Evolutionary conservation across 176 grass and related monocot genomes (phyloP).

Genomic region (Chloris gayana): DNA sequence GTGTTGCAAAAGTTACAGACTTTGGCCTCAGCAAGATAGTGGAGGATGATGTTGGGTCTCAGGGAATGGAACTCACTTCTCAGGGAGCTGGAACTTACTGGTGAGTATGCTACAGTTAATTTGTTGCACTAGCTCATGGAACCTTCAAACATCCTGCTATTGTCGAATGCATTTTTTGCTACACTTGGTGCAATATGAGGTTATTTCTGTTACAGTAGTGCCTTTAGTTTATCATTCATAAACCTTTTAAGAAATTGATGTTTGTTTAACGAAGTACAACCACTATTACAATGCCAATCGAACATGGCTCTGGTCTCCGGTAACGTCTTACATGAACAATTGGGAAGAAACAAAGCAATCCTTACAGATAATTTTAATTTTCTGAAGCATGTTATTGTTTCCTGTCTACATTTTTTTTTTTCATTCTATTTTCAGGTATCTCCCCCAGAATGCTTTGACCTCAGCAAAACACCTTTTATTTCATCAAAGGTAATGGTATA

Average conservation of each 20-base stretch:
- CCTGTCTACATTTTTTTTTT: not conserved
- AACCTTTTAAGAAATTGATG: conserved; percentile 11
- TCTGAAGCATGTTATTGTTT: not conserved
- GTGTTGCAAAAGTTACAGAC: conserved; percentile 96
- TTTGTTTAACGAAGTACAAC: conserved; percentile 10
- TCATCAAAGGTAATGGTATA: conserved; percentile 85
- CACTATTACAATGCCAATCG: not conserved
- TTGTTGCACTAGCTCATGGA: not conserved
- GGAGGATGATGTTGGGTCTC: conserved; percentile 98
- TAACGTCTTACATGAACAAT: not conserved
- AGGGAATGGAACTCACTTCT: conserved; percentile 99
- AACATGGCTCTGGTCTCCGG: not conserved
- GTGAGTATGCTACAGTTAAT: conserved; percentile 55
- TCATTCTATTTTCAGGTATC: conserved; percentile 74
- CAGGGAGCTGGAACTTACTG: conserved; percentile 99
- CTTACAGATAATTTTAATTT: conserved; percentile 11
- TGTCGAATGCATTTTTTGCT: conserved; percentile 37
- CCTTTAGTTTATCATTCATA: conserved; percentile 18
- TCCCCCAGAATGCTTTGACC: conserved; percentile 99
- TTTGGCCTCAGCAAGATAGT: conserved; percentile 99
- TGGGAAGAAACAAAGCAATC: not conserved
- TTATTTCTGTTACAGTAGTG: not conserved
- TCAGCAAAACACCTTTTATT: conserved; percentile 95
- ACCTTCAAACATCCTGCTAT: conserved; percentile 6
- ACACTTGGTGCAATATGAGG: conserved; percentile 14